phyloP scores from a whole-genome alignment of 2,329 filamentous ascomycete genomes.

The Pyrenochaeta sp. region DNA sequence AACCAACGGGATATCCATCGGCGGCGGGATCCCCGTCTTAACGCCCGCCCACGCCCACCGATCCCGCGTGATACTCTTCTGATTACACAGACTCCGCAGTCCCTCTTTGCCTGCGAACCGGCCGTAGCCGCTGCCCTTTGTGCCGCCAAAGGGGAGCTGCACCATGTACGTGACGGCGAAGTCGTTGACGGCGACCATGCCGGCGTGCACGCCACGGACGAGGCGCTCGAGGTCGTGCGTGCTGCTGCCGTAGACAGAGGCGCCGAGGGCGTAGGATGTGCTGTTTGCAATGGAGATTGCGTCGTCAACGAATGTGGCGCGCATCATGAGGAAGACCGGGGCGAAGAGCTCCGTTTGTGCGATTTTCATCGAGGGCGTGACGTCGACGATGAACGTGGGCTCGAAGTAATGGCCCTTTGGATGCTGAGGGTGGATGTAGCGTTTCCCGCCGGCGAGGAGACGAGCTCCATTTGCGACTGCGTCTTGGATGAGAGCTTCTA shows the following conservation, averaged over 20 bases:
- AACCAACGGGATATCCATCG: conserved; percentile 80
- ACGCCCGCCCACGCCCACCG: conserved; percentile 64
- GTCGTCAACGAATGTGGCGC: conserved; percentile 68
- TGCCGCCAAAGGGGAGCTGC: conserved; percentile 91
- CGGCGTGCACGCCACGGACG: conserved; percentile 73
- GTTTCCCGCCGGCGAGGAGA: conserved; percentile 80
- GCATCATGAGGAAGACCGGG: conserved; percentile 87
- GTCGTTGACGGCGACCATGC: conserved; percentile 96
- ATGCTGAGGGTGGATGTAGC: conserved; percentile 74
- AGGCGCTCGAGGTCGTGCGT: conserved; percentile 69
- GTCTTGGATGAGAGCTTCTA: conserved; percentile 78
- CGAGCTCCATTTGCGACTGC: conserved; percentile 81
- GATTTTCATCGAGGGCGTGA: conserved; percentile 84
- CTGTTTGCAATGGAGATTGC: conserved; percentile 83
- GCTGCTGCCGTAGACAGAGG: conserved; percentile 79
- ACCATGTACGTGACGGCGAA: conserved; percentile 94
- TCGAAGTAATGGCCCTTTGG: conserved; percentile 88
- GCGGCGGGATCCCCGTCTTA: conserved; percentile 79
- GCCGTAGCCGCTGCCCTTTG: conserved; percentile 87
- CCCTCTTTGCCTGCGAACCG: conserved; percentile 93
- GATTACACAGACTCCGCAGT: conserved; percentile 81
- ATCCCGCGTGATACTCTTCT: conserved; percentile 87
- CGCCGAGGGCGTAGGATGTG: conserved; percentile 84
- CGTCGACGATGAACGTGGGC: conserved; percentile 89
- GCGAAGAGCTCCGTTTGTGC: conserved; percentile 93